These are phyloP conservation scores for Fusarium redolens DNA, from an alignment of 2,329 filamentous ascomycete species.

Conservation along the genomic window DNA sequence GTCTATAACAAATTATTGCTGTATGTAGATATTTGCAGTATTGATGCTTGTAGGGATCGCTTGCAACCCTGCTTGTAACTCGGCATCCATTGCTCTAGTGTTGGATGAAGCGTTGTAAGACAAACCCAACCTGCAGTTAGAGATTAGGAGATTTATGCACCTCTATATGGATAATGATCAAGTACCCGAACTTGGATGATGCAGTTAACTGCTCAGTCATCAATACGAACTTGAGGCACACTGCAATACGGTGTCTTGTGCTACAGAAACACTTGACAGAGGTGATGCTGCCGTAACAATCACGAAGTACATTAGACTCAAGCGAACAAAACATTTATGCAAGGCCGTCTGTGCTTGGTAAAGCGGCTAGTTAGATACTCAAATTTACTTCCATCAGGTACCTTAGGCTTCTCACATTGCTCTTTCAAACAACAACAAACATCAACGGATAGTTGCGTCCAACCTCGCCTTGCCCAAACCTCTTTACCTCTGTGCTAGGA, in stretches of 20 bases:
- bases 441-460: conserved; percentile 7
- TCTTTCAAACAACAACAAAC: conserved; percentile 2
- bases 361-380: too few relatives aligned
- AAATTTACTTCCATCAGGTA: not conserved
- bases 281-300: not conserved
- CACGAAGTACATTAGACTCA: not conserved
- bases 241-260: not conserved
- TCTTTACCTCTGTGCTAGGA: too few relatives aligned
- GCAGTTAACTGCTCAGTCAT: not conserved
- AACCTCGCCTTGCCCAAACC: not conserved
- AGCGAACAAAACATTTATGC: not conserved
- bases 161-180: not conserved
- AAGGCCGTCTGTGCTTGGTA: not conserved
- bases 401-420: not conserved
- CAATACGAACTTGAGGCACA: not conserved
- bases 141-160: not conserved
- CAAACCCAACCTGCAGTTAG: not conserved
- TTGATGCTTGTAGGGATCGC: not conserved
- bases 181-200: not conserved
- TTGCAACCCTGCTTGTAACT: not conserved
- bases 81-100: not conserved
- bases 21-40: not conserved
- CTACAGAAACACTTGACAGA: not conserved
- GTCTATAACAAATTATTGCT: not conserved
- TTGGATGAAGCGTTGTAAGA: not conserved